Evolutionary conservation across 768 basidiomycete species (phyloP).

Genomic region (Suillus weaverae): DNA sequence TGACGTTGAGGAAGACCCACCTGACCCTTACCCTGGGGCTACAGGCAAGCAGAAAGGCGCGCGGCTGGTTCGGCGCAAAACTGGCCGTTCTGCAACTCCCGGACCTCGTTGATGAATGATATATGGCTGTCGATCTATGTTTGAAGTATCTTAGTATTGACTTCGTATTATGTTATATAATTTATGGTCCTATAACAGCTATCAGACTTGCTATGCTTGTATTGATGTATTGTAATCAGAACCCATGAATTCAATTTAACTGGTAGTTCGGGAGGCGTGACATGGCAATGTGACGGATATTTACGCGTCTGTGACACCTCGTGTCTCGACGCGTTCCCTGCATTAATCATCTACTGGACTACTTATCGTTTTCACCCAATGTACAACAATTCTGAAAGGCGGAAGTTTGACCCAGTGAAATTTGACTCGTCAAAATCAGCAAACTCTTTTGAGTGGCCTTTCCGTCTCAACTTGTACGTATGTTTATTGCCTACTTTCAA

Average conservation of each 20-base stretch:
- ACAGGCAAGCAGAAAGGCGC: slow-evolving; percentile 19
- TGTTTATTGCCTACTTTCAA: slow-evolving; percentile 4
- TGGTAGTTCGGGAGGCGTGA: neutral
- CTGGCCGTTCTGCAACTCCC: slow-evolving; percentile 29
- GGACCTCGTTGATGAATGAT: slow-evolving; percentile 15
- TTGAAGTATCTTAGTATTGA: neutral
- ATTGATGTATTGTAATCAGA: too few species aligned
- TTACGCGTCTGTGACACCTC: slow-evolving; percentile 10
- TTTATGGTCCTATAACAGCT: neutral
- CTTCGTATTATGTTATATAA: slow-evolving; percentile 1
- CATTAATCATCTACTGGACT: neutral
- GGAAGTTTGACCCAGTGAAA: slow-evolving; percentile 1
- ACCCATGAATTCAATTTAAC: too few species aligned
- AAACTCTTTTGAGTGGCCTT: slow-evolving; percentile 46
- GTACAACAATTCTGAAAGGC: slow-evolving; percentile 21
- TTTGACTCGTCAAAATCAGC: neutral
- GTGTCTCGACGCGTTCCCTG: slow-evolving; percentile 6
- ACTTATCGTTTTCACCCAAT: slow-evolving; percentile 12
- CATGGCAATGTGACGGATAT: slow-evolving; percentile 1
- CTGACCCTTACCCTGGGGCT: slow-evolving; percentile 36
- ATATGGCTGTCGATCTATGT: neutral
- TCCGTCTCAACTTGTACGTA: slow-evolving; percentile 78
- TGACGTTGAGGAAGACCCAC: slow-evolving; percentile 56
- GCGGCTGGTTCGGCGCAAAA: slow-evolving; percentile 29
- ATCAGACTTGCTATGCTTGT: too few species aligned